Base-by-base conservation (phyloP, 2,329 filamentous ascomycete species). In the Calonectria hongkongensis region DNA sequence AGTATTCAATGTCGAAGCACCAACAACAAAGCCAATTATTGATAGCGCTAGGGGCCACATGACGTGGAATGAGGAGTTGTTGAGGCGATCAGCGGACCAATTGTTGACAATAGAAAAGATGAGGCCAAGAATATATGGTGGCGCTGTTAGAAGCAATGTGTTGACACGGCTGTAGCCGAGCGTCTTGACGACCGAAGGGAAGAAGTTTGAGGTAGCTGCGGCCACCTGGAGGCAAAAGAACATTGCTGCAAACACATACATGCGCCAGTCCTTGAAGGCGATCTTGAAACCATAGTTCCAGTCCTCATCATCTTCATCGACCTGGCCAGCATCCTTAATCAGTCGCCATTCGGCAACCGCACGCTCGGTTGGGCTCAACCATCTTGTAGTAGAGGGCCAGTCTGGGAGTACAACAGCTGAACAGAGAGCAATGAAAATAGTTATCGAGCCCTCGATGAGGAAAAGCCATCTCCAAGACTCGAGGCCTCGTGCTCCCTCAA, bases 201-300 rank as follows among this genome's bases (percentile, higher is more conserved):
- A 72, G 48, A 72, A 72, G 30, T 65, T 72, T 50, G 65, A 72
- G 2, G 70, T 72, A 16, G 70, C 70, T 16, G 65, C 65, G 36
- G 70, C 64, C 28, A 73, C 70, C 36, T 73, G 66, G 7, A 73
- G 66, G 60, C 66, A 73, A 50, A 73, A 72, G 65, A 71, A 74
- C 69, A 74, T 74, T 28, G 50, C 39, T 6, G 64, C 71, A 45
- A 73, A 73, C 36, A 71, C 28, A 21, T 70, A 73, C 25, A 73
- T 41, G 9, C 70, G 70, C 70, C 66, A 70, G 51, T 73, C 70
- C 25, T 73, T 73, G 30, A 73, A 73, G 50, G 66, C 51, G n/a
- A 70, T 28, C 3, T 73, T 73, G 50, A 73, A 73, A 50, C 70
- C 66, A 25, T 69, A 66, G 33, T 41, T 66, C 70, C 70, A 72